Evolutionary conservation across 2,329 filamentous ascomycete genomes (phyloP).

Genomic region (Tricladium varicosporioides): DNA sequence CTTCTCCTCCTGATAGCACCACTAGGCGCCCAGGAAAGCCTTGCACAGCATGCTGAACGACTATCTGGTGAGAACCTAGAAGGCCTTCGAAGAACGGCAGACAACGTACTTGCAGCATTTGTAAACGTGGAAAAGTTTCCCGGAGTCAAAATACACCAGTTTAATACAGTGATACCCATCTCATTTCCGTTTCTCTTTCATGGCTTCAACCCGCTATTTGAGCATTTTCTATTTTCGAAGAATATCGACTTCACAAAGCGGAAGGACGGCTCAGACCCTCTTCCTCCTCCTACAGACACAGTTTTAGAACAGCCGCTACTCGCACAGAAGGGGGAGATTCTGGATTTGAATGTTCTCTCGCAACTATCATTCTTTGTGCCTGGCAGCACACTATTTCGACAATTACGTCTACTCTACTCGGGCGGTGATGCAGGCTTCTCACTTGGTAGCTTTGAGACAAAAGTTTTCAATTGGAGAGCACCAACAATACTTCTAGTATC

Average conservation of each 20-base stretch:
- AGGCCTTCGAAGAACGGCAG: slow-evolving; percentile 58
- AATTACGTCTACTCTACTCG: slow-evolving; percentile 66
- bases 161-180: slow-evolving; percentile 56
- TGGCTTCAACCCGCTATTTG: slow-evolving; percentile 67
- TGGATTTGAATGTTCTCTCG: slow-evolving; percentile 62
- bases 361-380: slow-evolving; percentile 74
- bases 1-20: slow-evolving; percentile 67
- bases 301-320: slow-evolving; percentile 41
- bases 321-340: slow-evolving; percentile 56
- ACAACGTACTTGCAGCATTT: slow-evolving; percentile 65
- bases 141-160: slow-evolving; percentile 60
- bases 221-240: slow-evolving; percentile 73
- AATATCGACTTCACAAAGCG: slow-evolving; percentile 59
- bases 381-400: slow-evolving; percentile 61
- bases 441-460: slow-evolving; percentile 73
- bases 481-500: slow-evolving; percentile 71
- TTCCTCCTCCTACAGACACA: slow-evolving; percentile 19
- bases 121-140: slow-evolving; percentile 62
- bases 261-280: slow-evolving; percentile 26
- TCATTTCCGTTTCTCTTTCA: slow-evolving; percentile 66
- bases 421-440: slow-evolving; percentile 71
- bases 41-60: slow-evolving; percentile 59
- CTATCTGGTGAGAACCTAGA: slow-evolving; percentile 55
- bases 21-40: slow-evolving; percentile 60
- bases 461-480: slow-evolving; percentile 74